A percentile compares a stretch with the other conserved stretches of the same genome.
Evolutionary conservation across 148 eudicot species (phyloP).

Genomic region (Spergularia bocconei): DNA sequence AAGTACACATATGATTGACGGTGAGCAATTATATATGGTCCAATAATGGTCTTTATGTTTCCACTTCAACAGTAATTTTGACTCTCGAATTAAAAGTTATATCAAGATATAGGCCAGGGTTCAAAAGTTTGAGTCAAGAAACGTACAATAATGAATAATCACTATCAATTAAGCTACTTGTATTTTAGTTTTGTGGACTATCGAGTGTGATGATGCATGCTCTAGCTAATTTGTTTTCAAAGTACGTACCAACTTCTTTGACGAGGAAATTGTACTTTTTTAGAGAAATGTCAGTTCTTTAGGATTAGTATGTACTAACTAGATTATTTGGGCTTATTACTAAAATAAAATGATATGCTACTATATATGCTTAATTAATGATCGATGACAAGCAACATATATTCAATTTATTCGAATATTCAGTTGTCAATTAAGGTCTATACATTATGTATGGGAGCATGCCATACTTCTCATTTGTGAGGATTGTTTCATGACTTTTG

Average conservation of each 20-base stretch:
- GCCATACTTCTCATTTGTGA: too few relatives aligned
- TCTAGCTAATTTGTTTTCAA: not conserved
- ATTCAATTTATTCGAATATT: too few relatives aligned
- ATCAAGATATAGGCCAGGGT: too few relatives aligned
- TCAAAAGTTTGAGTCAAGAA: conserved; percentile 6
- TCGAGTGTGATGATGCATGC: not conserved
- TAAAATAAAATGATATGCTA: too few relatives aligned
- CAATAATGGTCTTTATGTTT: conserved; percentile 7
- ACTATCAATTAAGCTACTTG: not conserved
- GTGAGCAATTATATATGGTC: not conserved
- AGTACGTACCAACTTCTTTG: conserved; percentile 8
- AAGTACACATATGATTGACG: not conserved
- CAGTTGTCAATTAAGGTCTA: too few relatives aligned
- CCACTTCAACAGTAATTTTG: not conserved
- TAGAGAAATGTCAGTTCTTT: not conserved
- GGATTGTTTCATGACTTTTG: too few relatives aligned
- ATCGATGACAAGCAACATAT: too few relatives aligned
- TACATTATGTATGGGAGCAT: too few relatives aligned
- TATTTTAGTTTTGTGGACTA: not conserved
- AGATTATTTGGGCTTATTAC: not conserved
- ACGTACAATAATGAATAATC: not conserved
- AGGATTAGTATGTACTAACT: not conserved
- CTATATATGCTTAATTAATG: too few relatives aligned
- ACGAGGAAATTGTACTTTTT: not conserved
- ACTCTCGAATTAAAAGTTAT: not conserved